Evolutionary conservation across 192 early-diverging fungal species (phyloP).

Genomic region (Rhizophagus clarus): DNA sequence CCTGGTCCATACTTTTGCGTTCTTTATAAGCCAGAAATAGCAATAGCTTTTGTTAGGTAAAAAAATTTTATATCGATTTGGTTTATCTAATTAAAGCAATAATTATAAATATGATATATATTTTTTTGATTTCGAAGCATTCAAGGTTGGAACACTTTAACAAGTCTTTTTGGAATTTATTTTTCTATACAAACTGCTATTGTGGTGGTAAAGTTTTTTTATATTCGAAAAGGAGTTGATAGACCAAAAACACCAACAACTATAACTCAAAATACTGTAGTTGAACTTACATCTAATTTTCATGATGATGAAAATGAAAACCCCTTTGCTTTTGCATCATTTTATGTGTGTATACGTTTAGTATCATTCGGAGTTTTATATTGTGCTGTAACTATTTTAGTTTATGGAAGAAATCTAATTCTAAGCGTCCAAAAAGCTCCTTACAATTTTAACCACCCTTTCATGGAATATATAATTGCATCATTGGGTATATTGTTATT

Average conservation of each 20-base stretch:
- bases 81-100: too few species aligned
- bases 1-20: conserved; percentile 20
- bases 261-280: not conserved
- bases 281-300: not conserved
- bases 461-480: conserved; percentile 15
- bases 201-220: not conserved
- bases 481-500: conserved; percentile 24
- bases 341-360: conserved; percentile 13
- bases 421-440: not conserved
- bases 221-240: conserved; percentile 2
- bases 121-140: not conserved
- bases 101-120: too few species aligned
- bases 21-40: conserved; percentile 16
- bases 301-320: not conserved
- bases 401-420: conserved; percentile 15
- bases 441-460: conserved; percentile 1
- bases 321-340: conserved; percentile 4
- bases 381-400: not conserved
- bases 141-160: conserved; percentile 30
- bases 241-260: not conserved
- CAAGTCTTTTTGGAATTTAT: conserved; percentile 24
- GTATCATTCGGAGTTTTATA: conserved; percentile 17
- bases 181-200: conserved; percentile 8
- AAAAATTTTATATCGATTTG: too few species aligned
- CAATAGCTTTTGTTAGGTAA: conserved; percentile 7